Base-by-base conservation (phyloP, 2,329 filamentous ascomycete species). In the Sodiomyces alkalinus region DNA sequence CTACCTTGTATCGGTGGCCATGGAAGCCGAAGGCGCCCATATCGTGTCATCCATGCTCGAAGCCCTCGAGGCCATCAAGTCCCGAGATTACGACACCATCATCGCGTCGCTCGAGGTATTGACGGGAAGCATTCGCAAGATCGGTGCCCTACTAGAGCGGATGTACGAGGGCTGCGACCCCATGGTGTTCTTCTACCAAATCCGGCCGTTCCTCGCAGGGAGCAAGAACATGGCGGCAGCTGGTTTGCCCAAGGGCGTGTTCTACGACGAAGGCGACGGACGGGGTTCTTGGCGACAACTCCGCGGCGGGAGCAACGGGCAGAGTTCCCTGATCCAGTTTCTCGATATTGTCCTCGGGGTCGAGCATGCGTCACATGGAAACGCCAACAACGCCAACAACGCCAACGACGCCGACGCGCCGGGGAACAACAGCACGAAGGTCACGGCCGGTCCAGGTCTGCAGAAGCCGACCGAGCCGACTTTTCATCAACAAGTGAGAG, bases 111-210 rank as follows among this genome's bases (percentile, higher is more conserved):
- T 94, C 1, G 60, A 71, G 13, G 58, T 62, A 2, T 68, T 93
- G 22, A 68, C 74, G 0, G 55, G 66, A 27, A 72, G 74, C 29
- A 67, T 94, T 17, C 66, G 75, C 27, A 69, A 76, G 30, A 64
- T 92, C 2, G 74, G 69, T 7, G 49, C 48, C 0, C 48, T 93
- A 1, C 58, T 94, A 1, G 67, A 78, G 34, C 68, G 81, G 26
- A 93, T 96, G 85, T 79, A 92, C 46, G 86, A 94, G 43, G 72
- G 71, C 36, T 94, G 86, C 48, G 76, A 87, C 34, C 85, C 86
- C 0, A 72, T 80, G 44, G 70, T 83, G 4, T 96, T 96, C 53
- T 94, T 92, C 52, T 74, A 92, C 52, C 68, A 73, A 23, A 90
- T 96, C 39, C 68, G 87, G 3, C 87, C 87, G 0, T 92, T 82